phyloP scores from a whole-genome alignment of 1,139 yeast species.

The Pneumocystis murina region DNA sequence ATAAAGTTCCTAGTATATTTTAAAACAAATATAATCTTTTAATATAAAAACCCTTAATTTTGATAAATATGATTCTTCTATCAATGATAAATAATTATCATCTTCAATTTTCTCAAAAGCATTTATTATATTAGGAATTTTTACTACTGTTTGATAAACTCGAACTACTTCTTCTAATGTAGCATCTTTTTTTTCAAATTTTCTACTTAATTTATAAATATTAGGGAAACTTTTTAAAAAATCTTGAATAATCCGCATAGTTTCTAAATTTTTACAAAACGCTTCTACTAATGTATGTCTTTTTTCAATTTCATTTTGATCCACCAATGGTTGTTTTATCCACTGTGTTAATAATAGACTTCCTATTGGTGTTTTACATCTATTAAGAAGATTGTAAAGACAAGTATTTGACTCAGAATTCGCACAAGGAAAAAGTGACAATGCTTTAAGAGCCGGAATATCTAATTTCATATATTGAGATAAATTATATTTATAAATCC shows the following conservation, averaged over 20 bases:
- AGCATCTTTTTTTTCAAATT: slow-evolving; percentile 37
- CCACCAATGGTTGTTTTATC: slow-evolving; percentile 87
- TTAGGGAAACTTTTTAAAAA: slow-evolving; percentile 69
- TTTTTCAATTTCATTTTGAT: slow-evolving; percentile 39
- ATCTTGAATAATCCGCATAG: slow-evolving; percentile 51
- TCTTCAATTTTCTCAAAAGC: slow-evolving; percentile 30
- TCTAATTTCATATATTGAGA: slow-evolving; percentile 76
- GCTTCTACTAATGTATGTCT: slow-evolving; percentile 63
- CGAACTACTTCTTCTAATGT: slow-evolving; percentile 79
- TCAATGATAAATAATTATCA: slow-evolving; percentile 7
- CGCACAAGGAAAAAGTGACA: slow-evolving; percentile 63
- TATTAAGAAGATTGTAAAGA: slow-evolving; percentile 66
- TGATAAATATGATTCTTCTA: slow-evolving; percentile 1
- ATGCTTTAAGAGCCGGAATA: slow-evolving; percentile 74
- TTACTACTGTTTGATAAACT: slow-evolving; percentile 60
- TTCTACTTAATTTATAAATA: slow-evolving; percentile 56
- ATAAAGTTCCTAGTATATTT: slow-evolving; percentile 18
- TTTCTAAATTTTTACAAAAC: slow-evolving; percentile 51
- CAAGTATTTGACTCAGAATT: slow-evolving; percentile 41
- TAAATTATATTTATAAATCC: slow-evolving; percentile 50
- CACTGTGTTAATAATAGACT: slow-evolving; percentile 75
- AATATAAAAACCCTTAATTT: slow-evolving; percentile 1
- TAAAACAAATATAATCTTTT: slow-evolving; percentile 9
- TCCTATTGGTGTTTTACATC: slow-evolving; percentile 78
- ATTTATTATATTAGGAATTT: slow-evolving; percentile 52